phyloP scores from a whole-genome alignment of 805 yeast species.

The Sugiyamaella boreocaroliniensis region DNA sequence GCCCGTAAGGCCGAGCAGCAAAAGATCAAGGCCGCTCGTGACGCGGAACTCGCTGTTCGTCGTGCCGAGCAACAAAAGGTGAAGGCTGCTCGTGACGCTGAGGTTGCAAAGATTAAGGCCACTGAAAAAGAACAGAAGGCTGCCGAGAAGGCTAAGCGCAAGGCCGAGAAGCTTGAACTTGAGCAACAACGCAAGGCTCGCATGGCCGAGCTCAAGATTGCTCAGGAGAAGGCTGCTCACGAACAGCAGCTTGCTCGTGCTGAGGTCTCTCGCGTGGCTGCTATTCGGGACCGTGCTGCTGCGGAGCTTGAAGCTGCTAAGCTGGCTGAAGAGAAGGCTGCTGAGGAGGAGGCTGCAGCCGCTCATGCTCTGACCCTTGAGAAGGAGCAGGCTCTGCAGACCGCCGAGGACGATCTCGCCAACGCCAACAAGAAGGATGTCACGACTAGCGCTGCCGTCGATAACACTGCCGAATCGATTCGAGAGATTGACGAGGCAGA shows the following conservation, averaged over 20 bases:
- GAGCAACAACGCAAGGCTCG: constrained; percentile 13
- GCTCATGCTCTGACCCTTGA: constrained; percentile 10
- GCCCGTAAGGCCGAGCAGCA: constrained; percentile 5
- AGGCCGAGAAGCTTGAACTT: constrained; percentile 21
- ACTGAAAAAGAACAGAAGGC: constrained; percentile 19
- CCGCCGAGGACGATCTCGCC: constrained; percentile 19
- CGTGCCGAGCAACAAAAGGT: constrained; percentile 7
- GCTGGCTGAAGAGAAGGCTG: constrained; percentile 15
- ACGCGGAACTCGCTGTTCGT: constrained; percentile 12
- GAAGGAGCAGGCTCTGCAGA: constrained; percentile 14
- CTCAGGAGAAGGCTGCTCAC: constrained; percentile 22
- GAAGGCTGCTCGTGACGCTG: constrained; percentile 18
- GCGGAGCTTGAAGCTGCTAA: constrained; percentile 22
- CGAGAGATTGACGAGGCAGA: constrained; percentile 6
- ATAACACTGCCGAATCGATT: not conserved
- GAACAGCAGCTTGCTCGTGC: constrained; percentile 24
- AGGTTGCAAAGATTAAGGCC: constrained; percentile 18
- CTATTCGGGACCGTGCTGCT: constrained; percentile 18
- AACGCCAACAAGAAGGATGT: constrained; percentile 17
- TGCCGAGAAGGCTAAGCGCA: constrained; percentile 17
- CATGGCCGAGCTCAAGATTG: constrained; percentile 16
- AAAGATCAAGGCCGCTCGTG: constrained; percentile 10
- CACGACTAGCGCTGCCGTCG: constrained; percentile 6
- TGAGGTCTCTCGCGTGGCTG: constrained; percentile 20
- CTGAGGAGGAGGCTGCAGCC: constrained; percentile 13